Conservation (phyloP, 2,329 filamentous ascomycete species). For the Ophiostoma angusticollis region DNA sequence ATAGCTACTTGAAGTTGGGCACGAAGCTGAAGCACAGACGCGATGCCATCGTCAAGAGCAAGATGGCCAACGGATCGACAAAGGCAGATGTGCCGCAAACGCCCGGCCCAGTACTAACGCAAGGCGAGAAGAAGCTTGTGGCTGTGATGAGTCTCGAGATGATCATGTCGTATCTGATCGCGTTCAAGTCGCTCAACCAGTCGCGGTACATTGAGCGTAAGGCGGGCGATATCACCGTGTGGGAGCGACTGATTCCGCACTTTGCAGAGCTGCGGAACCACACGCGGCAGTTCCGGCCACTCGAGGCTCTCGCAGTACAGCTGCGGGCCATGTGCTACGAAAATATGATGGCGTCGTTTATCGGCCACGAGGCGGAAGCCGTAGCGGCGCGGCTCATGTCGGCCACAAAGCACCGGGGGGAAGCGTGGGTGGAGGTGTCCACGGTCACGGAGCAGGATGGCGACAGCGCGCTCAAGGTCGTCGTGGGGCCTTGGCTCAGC, state of each 20-base stretch:
- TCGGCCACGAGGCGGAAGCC: conserved; percentile 21
- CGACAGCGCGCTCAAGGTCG: conserved; percentile 17
- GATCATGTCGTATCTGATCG: conserved; percentile 39
- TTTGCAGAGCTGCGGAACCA: conserved; percentile 29
- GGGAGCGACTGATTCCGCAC: conserved; percentile 34
- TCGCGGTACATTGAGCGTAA: conserved; percentile 31
- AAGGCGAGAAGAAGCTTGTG: conserved; percentile 27
- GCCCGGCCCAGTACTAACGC: conserved; percentile 9
- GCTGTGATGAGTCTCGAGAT: conserved; percentile 35
- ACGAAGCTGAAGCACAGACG: conserved; percentile 42
- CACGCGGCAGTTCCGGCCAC: conserved; percentile 21
- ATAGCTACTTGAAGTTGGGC: conserved; percentile 28
- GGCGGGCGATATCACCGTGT: conserved; percentile 27
- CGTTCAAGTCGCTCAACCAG: conserved; percentile 37
- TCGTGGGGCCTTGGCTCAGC: conserved; percentile 30
- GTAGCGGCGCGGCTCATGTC: conserved; percentile 18
- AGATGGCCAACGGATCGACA: conserved; percentile 11
- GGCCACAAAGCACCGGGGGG: conserved; percentile 16
- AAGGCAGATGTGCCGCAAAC: conserved; percentile 11
- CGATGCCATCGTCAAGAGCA: conserved; percentile 29
- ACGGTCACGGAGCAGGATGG: conserved; percentile 19
- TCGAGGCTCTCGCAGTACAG: conserved; percentile 30
- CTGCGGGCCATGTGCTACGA: conserved; percentile 33
- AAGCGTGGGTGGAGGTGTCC: conserved; percentile 22
- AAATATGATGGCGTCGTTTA: conserved; percentile 22